phyloP scores from a whole-genome alignment of 768 basidiomycete species.

The Gloeostereum incarnatum region DNA sequence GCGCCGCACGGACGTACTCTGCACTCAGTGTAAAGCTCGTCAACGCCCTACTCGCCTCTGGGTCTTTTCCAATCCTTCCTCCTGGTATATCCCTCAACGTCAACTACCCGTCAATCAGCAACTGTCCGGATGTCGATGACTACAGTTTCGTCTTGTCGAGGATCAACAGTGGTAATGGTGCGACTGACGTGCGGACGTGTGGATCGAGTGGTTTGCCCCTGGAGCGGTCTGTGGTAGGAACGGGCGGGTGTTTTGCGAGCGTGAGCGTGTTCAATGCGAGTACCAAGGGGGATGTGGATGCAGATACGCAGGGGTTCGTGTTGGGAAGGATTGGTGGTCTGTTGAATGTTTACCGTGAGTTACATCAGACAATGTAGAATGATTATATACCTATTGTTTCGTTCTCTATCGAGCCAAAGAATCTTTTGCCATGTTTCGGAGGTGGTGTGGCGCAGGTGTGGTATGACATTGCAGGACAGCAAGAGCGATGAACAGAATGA shows the following conservation, averaged over 20 bases:
- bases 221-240: slow-evolving; percentile 28
- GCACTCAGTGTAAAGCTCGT: slow-evolving; percentile 31
- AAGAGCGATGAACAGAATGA: no score
- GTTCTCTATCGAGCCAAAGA: no score
- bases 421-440: no score
- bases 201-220: slow-evolving; percentile 30
- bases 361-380: no score
- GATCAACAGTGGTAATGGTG: slow-evolving; percentile 18
- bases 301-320: slow-evolving; percentile 29
- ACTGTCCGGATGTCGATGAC: slow-evolving; percentile 24
- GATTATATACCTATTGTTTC: no score
- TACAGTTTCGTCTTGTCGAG: slow-evolving; percentile 38
- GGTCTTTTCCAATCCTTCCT: slow-evolving; percentile 27
- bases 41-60: slow-evolving; percentile 17
- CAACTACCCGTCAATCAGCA: slow-evolving; percentile 33
- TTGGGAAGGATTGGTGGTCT: slow-evolving; percentile 23
- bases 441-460: no score
- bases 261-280: slow-evolving; percentile 37
- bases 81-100: slow-evolving; percentile 34
- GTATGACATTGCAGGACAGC: no score
- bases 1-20: slow-evolving; percentile 32
- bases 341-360: no score
- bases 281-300: slow-evolving; percentile 32
- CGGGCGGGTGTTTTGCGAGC: slow-evolving; percentile 31
- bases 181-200: slow-evolving; percentile 34